Percentiles rank a stretch among this genome's conserved stretches.
Evolutionary conservation across 2,329 filamentous ascomycete species (phyloP).

Genomic region (Sclerotiophoma versabilis): DNA sequence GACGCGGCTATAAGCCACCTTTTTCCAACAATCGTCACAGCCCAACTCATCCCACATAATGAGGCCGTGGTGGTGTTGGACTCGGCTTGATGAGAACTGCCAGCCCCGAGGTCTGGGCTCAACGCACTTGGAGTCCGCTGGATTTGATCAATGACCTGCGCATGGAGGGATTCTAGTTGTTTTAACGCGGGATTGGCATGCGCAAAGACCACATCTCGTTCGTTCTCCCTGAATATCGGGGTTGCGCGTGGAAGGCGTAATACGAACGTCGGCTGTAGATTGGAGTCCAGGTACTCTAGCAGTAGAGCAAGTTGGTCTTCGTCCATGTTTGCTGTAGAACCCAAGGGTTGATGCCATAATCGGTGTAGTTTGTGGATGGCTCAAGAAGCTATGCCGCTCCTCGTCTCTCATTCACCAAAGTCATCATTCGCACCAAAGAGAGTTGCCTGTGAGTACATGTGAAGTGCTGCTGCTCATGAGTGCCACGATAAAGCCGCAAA

Average conservation of each 20-base stretch:
- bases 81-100: neutral
- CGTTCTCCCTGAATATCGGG: neutral
- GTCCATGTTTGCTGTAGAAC: neutral
- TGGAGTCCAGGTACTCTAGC: slow-evolving; percentile 10
- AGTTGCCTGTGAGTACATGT: neutral
- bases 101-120: neutral
- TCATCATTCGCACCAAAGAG: neutral
- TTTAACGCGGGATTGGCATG: slow-evolving; percentile 11
- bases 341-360: neutral
- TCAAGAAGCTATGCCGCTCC: neutral
- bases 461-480: neutral
- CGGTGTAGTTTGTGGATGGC: neutral
- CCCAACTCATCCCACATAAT: slow-evolving; percentile 2
- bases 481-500: neutral
- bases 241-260: neutral
- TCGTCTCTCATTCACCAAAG: neutral
- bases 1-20: slow-evolving; percentile 4
- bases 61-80: neutral
- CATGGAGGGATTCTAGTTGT: neutral
- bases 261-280: slow-evolving; percentile 8
- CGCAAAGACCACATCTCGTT: neutral
- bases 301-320: slow-evolving; percentile 9
- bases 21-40: neutral
- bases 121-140: neutral
- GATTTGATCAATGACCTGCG: neutral